Evolutionary conservation across 2,329 filamentous ascomycete species (phyloP).

Genomic region (Cordyceps tenuipes): DNA sequence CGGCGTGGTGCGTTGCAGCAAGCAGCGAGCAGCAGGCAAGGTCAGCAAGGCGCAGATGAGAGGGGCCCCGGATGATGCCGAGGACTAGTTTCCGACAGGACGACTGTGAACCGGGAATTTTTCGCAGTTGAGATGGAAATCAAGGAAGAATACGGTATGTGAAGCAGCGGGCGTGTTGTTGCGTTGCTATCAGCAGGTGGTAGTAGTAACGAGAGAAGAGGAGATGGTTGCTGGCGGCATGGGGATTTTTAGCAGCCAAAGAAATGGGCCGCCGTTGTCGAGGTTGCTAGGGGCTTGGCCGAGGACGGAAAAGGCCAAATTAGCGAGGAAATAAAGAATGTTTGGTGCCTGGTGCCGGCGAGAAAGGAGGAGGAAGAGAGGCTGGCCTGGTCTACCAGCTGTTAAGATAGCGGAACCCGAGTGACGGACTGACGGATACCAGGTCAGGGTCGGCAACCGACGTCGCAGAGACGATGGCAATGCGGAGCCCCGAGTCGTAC

Average conservation of each 20-base stretch:
- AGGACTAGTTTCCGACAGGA: background rate
- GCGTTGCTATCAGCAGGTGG: background rate
- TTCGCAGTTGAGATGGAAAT: background rate
- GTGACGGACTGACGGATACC: background rate
- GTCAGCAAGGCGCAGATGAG: background rate
- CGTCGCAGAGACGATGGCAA: constrained; percentile 12
- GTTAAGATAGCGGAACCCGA: background rate
- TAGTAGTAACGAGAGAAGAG: background rate
- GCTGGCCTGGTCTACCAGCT: background rate
- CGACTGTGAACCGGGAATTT: background rate
- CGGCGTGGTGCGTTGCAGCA: background rate
- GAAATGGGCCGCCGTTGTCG: constrained; percentile 9
- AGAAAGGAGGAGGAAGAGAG: background rate
- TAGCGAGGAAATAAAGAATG: background rate
- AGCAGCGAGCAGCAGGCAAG: background rate
- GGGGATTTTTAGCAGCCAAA: constrained; percentile 4
- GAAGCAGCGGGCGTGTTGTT: background rate
- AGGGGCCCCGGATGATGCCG: background rate
- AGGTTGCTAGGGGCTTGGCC: background rate
- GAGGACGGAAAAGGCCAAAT: background rate
- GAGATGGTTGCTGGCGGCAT: background rate
- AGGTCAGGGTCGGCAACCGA: constrained; percentile 9
- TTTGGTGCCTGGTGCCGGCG: background rate
- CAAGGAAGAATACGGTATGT: background rate
- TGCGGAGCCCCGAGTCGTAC: constrained; percentile 6